Conservation (phyloP, 2,329 filamentous ascomycete genomes). For the Ophiocordyceps camponoti-saundersi region DNA sequence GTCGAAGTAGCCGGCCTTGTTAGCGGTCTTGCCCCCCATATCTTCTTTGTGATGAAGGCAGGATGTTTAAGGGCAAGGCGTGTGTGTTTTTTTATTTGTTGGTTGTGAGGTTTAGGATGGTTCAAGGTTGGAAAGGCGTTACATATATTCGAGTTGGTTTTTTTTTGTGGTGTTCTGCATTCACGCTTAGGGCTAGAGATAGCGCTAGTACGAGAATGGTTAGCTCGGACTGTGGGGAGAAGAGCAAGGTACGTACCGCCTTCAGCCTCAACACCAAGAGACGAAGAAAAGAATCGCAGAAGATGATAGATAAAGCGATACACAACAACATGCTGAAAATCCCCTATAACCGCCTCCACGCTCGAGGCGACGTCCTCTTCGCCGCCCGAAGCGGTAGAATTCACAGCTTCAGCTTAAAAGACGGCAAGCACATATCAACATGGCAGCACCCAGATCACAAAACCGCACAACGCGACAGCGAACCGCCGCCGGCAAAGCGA, state of each 20-base stretch:
- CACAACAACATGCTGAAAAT: slow-evolving; percentile 19
- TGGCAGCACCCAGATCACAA: slow-evolving; percentile 38
- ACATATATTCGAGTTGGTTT: slow-evolving; percentile 7
- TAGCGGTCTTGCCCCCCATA: slow-evolving; percentile 93
- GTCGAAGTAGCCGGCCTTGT: slow-evolving; percentile 97
- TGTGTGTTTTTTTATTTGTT: slow-evolving; percentile 7
- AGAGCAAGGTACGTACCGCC: no score
- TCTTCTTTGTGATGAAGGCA: slow-evolving; percentile 90
- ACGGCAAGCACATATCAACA: slow-evolving; percentile 39
- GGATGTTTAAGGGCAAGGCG: slow-evolving; percentile 86
- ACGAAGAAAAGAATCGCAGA: neutral
- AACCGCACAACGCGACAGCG: slow-evolving; percentile 6
- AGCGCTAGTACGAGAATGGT: slow-evolving; percentile 8
- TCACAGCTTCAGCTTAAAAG: slow-evolving; percentile 44
- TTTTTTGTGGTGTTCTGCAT: slow-evolving; percentile 13
- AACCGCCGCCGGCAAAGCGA: slow-evolving; percentile 17
- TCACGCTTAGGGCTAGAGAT: slow-evolving; percentile 19
- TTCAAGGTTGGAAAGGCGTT: slow-evolving; percentile 7
- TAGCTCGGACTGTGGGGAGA: neutral
- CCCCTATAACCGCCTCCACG: slow-evolving; percentile 50
- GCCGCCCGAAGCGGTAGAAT: slow-evolving; percentile 60
- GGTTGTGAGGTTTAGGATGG: slow-evolving; percentile 4
- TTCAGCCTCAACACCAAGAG: neutral
- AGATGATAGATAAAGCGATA: neutral
- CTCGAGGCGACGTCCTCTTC: slow-evolving; percentile 42